Conservation (phyloP, 331 rosid species). For the Erythrophleum ivorense region DNA sequence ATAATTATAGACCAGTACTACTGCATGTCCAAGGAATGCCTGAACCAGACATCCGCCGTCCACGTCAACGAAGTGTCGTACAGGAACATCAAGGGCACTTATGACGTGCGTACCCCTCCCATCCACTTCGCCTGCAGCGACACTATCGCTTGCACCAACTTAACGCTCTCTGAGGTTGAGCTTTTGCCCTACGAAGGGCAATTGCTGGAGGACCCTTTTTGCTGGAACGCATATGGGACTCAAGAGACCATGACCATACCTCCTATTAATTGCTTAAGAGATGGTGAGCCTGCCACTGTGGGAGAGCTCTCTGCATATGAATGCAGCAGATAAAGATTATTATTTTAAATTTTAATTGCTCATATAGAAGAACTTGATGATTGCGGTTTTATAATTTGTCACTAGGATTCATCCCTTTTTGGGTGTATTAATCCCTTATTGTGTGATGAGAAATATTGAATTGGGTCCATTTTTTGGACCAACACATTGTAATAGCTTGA, state of each 20-base stretch:
- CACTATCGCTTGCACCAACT: slow-evolving; percentile 82
- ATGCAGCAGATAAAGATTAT: slow-evolving; percentile 52
- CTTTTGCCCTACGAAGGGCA: slow-evolving; percentile 83
- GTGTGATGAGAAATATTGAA: slow-evolving; percentile 59
- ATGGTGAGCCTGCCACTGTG: slow-evolving; percentile 62
- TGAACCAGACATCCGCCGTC: slow-evolving; percentile 86
- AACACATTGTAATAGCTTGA: slow-evolving; percentile 39
- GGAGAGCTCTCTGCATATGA: slow-evolving; percentile 55
- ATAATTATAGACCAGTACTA: slow-evolving; percentile 86
- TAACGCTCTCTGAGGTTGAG: slow-evolving; percentile 85
- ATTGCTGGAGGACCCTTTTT: slow-evolving; percentile 80
- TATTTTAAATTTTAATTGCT: slow-evolving; percentile 9
- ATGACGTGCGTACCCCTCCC: slow-evolving; percentile 83
- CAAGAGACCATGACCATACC: slow-evolving; percentile 82
- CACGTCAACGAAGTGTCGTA: slow-evolving; percentile 71
- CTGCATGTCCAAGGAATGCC: slow-evolving; percentile 75
- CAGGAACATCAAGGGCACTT: slow-evolving; percentile 83
- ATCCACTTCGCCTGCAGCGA: slow-evolving; percentile 97
- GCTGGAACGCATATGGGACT: slow-evolving; percentile 94
- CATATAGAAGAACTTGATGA: slow-evolving; percentile 33
- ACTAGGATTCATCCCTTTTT: slow-evolving; percentile 74
- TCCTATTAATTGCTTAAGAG: slow-evolving; percentile 74
- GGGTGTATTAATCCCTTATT: slow-evolving; percentile 64
- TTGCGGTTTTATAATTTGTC: slow-evolving; percentile 36
- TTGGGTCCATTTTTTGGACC: slow-evolving; percentile 42